phyloP scores from a whole-genome alignment of 768 basidiomycete species.

The Tylopilus sp. region DNA sequence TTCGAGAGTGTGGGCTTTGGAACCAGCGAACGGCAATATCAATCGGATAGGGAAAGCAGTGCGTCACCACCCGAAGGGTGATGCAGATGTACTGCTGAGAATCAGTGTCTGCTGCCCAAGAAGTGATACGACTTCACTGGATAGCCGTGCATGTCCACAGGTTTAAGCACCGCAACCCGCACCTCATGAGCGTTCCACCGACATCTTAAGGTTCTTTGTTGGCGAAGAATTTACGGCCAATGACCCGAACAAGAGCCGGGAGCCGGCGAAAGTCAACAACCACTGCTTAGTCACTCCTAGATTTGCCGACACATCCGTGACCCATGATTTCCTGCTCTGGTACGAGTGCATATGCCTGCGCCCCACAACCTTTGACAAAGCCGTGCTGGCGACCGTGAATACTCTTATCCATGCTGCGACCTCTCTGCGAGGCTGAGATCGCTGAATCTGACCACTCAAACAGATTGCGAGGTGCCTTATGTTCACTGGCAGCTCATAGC shows the following conservation, averaged over 20 bases:
- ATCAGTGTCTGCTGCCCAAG: neutral
- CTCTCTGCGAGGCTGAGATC: neutral
- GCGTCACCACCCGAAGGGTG: neutral
- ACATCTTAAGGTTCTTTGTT: too few species aligned
- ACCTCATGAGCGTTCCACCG: too few species aligned
- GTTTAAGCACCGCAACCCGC: neutral
- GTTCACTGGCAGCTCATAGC: too few species aligned
- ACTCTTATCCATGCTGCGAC: neutral
- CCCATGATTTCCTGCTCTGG: constrained; percentile 13
- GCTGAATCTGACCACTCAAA: neutral
- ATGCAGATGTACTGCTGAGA: neutral
- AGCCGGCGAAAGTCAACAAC: too few species aligned
- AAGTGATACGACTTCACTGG: neutral
- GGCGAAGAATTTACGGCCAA: neutral
- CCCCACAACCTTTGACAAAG: constrained; percentile 18
- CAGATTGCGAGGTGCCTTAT: neutral
- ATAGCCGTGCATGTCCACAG: too few species aligned
- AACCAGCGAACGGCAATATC: neutral
- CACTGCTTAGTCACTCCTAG: constrained; percentile 5
- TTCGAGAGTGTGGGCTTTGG: neutral
- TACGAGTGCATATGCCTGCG: constrained; percentile 26
- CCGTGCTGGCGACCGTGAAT: constrained; percentile 22
- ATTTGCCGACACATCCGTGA: neutral
- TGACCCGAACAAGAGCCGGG: too few species aligned
- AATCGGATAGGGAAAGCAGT: neutral